Base-by-base conservation (phyloP, 176 grass and related monocot genomes). In the Urochloa ruziziensis region DNA sequence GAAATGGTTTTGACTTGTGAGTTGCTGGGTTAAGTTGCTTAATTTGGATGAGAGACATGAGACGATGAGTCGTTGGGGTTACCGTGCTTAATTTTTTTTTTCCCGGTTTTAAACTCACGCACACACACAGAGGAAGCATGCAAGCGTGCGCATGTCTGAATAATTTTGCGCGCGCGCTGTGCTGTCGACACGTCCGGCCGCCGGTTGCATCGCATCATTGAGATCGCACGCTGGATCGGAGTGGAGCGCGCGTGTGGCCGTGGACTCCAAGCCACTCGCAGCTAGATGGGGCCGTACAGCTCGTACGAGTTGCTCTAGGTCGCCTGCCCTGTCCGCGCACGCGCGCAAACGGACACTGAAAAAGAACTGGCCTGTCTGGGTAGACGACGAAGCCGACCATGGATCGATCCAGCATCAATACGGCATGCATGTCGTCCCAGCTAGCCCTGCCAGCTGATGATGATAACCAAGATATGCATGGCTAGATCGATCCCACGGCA, bases 261-360 rank as follows among this genome's bases (percentile, higher is more conserved):
- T 47, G n/a, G 12, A 15, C 34, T 68, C 62, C 1, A 68, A 8
- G 2, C 36, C 5, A 37, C 36, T 37, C 36, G 36, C 36, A 2
- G 46, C 3, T 52, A 0, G 48, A 32, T 61, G 74, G 74, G 74
- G 54, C 74, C 74, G 74, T 77, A 77, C 54, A 77, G 74, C 74
- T 28, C 54, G 74, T 77, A 77, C 35, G n/a, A n/a, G n/a, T 35
- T 17, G 35, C 30, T 24, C 32, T 58, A 16, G 12, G 52, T 58
- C 21, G 56, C 33, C 73, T 16, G 12, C 73, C 51, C 11, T 75
- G 32, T 58, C 73, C n/a, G 34, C 18, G 14, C 72, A 33, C 46
- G 16, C 27, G 70, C 71, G 5, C 71, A 35, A 56, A 53, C 71
- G 71, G 48, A 74, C 71, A 34, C 72, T 0, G 14, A 4, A 57